Conservation (phyloP, 2,329 filamentous ascomycete species). For the Aspergillus tubingensis region DNA sequence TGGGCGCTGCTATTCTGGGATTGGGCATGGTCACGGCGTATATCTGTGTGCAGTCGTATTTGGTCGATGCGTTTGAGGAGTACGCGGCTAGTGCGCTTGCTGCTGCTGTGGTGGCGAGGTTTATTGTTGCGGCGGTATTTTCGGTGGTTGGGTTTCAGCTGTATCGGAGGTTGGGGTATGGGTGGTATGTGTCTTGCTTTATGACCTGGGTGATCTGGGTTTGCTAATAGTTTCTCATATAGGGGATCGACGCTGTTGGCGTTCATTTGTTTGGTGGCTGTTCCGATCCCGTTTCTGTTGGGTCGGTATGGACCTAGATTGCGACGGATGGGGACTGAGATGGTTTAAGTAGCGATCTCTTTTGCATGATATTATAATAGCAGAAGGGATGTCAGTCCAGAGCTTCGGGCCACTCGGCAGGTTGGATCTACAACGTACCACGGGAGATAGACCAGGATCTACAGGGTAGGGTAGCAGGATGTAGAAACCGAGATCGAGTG, state of each 20-base stretch:
- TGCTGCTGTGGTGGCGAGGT: background rate
- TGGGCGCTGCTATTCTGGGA: background rate
- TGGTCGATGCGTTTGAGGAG: background rate
- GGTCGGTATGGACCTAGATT: background rate
- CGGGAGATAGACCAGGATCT: no score
- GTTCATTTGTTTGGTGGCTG: background rate
- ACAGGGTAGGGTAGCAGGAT: no score
- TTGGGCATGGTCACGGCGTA: background rate
- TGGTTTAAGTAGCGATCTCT: background rate
- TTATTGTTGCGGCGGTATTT: background rate
- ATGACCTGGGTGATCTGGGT: no score
- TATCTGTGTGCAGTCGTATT: background rate
- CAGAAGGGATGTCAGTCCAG: no score
- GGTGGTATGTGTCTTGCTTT: background rate
- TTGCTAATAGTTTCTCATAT: background rate
- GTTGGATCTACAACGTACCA: no score
- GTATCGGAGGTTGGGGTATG: background rate
- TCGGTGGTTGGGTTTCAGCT: background rate
- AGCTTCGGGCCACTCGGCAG: no score
- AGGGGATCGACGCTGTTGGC: background rate
- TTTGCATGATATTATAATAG: fast-evolving
- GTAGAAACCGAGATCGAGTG: no score
- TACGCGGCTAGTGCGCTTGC: background rate
- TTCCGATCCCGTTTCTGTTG: background rate
- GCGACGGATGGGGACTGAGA: background rate